Conservation (phyloP, 2,329 filamentous ascomycete genomes). For the Rhinocladiella mackenziei region DNA sequence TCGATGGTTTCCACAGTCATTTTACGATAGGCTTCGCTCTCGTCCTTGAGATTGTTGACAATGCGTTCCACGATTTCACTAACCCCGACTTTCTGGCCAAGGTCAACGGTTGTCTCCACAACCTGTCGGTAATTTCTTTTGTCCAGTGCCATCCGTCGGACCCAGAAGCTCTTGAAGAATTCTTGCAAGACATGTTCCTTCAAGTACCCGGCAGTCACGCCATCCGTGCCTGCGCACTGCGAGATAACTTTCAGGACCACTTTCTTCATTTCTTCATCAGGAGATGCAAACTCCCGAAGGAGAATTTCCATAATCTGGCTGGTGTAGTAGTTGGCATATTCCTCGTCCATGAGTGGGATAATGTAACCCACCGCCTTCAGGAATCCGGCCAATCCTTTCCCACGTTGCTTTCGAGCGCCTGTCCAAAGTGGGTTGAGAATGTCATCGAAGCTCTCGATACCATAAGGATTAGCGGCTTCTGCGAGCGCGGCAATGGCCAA, state of each 20-base stretch:
- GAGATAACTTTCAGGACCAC: conserved; percentile 96
- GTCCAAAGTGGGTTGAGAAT: conserved; percentile 98
- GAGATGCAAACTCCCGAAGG: conserved; percentile 89
- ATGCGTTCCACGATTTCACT: conserved; percentile 91
- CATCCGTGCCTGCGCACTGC: conserved; percentile 89
- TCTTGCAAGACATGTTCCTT: conserved; percentile 93
- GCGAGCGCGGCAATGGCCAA: conserved; percentile 91
- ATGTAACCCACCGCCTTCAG: conserved; percentile 97
- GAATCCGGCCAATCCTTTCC: conserved; percentile 92
- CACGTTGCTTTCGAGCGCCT: conserved; percentile 89
- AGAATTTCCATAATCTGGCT: conserved; percentile 98
- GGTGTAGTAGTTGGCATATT: conserved; percentile 98
- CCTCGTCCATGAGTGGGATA: conserved; percentile 98
- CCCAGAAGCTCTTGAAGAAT: conserved; percentile 99
- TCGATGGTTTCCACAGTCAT: conserved; percentile 99
- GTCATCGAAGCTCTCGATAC: conserved; percentile 98
- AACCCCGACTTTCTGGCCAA: conserved; percentile 96
- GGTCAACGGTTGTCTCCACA: conserved; percentile 94
- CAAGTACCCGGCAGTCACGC: conserved; percentile 89
- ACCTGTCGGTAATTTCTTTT: conserved; percentile 98
- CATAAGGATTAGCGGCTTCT: conserved; percentile 94
- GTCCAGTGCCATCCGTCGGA: conserved; percentile 91
- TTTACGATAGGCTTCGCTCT: conserved; percentile 95
- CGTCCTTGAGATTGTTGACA: conserved; percentile 93
- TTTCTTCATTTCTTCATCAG: conserved; percentile 99